These are phyloP conservation scores for Gnaphalium uliginosum DNA, from an alignment of 129 eudicot species.

Conservation along the genomic window DNA sequence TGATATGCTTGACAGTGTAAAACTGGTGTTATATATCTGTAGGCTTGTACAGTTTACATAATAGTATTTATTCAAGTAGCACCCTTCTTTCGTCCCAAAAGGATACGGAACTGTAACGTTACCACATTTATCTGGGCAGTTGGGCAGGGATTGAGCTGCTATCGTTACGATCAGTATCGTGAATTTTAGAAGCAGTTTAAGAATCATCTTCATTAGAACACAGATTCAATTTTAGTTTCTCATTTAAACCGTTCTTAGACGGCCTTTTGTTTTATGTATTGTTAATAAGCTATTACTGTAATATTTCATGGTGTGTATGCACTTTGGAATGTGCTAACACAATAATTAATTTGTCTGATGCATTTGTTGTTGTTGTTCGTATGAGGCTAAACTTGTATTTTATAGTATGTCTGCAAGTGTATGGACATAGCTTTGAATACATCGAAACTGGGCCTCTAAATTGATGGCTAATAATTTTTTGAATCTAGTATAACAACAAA, in stretches of 20 bases:
- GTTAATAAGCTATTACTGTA: constrained; percentile 1
- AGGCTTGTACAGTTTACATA: constrained; percentile 19
- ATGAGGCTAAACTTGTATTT: constrained; percentile 3
- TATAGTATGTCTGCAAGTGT: neutral
- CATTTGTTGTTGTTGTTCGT: constrained; percentile 5
- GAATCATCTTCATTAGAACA: neutral
- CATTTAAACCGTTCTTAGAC: neutral
- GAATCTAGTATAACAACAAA: neutral
- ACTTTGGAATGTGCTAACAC: constrained; percentile 12
- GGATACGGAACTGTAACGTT: constrained; percentile 25
- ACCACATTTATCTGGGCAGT: constrained; percentile 30
- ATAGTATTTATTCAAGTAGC: constrained; percentile 22
- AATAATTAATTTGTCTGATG: neutral
- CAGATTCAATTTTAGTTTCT: neutral
- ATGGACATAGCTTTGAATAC: neutral
- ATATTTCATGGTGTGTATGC: neutral
- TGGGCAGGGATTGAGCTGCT: constrained; percentile 17
- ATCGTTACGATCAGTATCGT: neutral
- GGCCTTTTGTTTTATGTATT: constrained; percentile 9
- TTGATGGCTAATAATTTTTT: neutral
- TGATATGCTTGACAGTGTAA: constrained; percentile 18
- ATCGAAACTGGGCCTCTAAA: neutral
- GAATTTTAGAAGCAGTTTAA: neutral
- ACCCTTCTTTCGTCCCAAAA: constrained; percentile 22
- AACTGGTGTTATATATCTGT: neutral